Conservation (phyloP, 352 stramenopile species). For the Phytophthora palmivora region DNA sequence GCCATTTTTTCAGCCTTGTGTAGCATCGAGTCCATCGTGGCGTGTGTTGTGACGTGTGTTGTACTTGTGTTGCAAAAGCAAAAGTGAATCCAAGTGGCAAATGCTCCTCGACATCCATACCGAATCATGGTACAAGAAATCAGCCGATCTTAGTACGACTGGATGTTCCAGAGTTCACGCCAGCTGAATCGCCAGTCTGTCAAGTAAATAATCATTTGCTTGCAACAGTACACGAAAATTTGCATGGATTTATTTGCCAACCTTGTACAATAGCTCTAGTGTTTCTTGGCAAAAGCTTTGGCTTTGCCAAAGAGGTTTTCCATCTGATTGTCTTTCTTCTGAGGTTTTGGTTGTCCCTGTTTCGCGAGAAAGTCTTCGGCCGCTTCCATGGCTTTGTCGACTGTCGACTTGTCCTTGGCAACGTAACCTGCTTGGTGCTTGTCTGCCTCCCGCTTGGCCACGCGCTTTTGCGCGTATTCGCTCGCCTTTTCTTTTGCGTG, state of each 20-base stretch:
- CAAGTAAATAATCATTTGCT: conserved; percentile 7
- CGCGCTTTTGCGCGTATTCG: conserved; percentile 42
- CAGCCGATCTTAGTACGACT: conserved; percentile 25
- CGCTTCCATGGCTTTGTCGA: conserved; percentile 36
- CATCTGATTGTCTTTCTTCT: conserved; percentile 40
- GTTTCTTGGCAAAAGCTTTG: conserved; percentile 30
- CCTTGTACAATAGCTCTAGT: conserved; percentile 10
- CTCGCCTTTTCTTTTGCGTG: conserved; percentile 40
- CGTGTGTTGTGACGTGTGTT: background rate
- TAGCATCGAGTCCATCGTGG: conserved; percentile 36
- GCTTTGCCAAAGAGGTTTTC: conserved; percentile 30
- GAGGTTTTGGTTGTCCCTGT: conserved; percentile 29
- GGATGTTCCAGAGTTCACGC: conserved; percentile 24
- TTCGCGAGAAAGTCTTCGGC: conserved; percentile 42
- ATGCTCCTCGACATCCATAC: conserved; percentile 3
- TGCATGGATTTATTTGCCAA: background rate
- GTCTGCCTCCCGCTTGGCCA: conserved; percentile 21
- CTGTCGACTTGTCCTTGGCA: conserved; percentile 34
- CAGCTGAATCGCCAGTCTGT: background rate
- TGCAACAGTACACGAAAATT: too few relatives aligned
- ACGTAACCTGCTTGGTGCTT: conserved; percentile 21
- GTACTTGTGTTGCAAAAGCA: conserved; percentile 8
- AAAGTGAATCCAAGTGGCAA: conserved; percentile 26
- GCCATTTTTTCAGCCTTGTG: conserved; percentile 32
- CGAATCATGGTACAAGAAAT: conserved; percentile 24